These are phyloP conservation scores for Pleurotus sapidus DNA, from an alignment of 768 basidiomycete species.

Conservation along the genomic window DNA sequence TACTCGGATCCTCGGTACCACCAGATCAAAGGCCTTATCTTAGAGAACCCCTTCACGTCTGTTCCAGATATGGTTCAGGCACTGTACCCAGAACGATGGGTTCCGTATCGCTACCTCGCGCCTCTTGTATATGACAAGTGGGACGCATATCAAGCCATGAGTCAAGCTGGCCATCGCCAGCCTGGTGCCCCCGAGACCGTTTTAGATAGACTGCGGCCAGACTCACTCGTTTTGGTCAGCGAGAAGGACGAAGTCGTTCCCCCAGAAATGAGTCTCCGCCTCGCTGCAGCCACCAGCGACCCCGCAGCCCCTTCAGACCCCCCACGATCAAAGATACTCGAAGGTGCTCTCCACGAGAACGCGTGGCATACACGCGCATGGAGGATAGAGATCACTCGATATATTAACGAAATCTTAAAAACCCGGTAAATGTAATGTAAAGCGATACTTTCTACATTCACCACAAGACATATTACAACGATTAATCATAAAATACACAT, in stretches of 20 bases:
- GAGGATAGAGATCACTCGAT: constrained; percentile 18
- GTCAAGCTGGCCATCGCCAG: too few relatives aligned
- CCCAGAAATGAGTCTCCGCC: constrained; percentile 27
- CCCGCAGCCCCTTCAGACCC: background rate
- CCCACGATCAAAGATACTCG: constrained; percentile 24
- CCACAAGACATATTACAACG: background rate
- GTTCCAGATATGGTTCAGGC: constrained; percentile 43
- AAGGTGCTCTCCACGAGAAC: constrained; percentile 34
- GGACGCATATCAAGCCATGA: constrained; percentile 36
- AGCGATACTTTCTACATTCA: background rate
- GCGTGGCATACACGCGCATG: constrained; percentile 29
- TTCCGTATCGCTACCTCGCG: constrained; percentile 47
- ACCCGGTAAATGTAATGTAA: too few relatives aligned
- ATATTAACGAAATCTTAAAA: background rate
- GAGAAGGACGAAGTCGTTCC: constrained; percentile 48
- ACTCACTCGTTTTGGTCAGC: constrained; percentile 34
- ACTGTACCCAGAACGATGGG: constrained; percentile 44
- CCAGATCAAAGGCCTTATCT: constrained; percentile 32
- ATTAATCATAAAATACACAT: constrained; percentile 8
- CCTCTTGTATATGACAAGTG: constrained; percentile 42
- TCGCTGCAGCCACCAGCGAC: constrained; percentile 14
- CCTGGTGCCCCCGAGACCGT: constrained; percentile 4
- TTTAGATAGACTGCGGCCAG: constrained; percentile 14
- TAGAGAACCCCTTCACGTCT: constrained; percentile 50
- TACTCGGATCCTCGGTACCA: constrained; percentile 4